These are phyloP conservation scores for Sarcomyxa edulis DNA, from an alignment of 768 basidiomycete genomes.

Conservation along the genomic window DNA sequence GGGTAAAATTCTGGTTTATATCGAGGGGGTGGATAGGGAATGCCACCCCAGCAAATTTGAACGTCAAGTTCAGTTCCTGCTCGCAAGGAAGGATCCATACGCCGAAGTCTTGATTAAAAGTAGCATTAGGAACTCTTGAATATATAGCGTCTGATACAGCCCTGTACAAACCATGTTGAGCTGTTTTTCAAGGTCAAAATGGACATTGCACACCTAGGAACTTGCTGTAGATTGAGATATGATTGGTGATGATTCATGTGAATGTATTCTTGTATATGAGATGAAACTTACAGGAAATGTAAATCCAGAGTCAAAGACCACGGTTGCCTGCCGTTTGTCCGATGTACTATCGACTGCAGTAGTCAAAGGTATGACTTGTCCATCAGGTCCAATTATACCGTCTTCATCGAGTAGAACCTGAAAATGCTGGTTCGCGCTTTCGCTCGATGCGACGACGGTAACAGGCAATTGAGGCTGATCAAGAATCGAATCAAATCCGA, in stretches of 20 bases:
- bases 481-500: constrained; percentile 12
- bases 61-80: constrained; percentile 15
- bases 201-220: neutral
- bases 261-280: too few species aligned
- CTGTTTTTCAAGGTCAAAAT: neutral
- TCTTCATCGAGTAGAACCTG: constrained; percentile 10
- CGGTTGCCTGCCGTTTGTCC: constrained; percentile 10
- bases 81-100: constrained; percentile 15
- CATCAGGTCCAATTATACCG: constrained; percentile 18
- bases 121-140: constrained; percentile 15
- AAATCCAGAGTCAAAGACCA: constrained; percentile 15
- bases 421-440: constrained; percentile 9
- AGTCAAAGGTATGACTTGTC: constrained; percentile 10
- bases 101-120: neutral
- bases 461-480: constrained; percentile 14
- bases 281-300: too few species aligned
- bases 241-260: too few species aligned
- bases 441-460: constrained; percentile 5
- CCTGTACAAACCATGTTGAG: constrained; percentile 7
- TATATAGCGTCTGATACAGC: constrained; percentile 18
- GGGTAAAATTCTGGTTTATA: constrained; percentile 3
- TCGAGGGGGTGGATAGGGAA: constrained; percentile 19
- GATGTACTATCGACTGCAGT: constrained; percentile 8
- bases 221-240: constrained; percentile 9
- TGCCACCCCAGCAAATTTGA: constrained; percentile 14